A percentile compares a stretch with the other conserved stretches of the same genome.
Evolutionary conservation across 495 filamentous ascomycete genomes (phyloP).

Genomic region (Choiromyces venosus): DNA sequence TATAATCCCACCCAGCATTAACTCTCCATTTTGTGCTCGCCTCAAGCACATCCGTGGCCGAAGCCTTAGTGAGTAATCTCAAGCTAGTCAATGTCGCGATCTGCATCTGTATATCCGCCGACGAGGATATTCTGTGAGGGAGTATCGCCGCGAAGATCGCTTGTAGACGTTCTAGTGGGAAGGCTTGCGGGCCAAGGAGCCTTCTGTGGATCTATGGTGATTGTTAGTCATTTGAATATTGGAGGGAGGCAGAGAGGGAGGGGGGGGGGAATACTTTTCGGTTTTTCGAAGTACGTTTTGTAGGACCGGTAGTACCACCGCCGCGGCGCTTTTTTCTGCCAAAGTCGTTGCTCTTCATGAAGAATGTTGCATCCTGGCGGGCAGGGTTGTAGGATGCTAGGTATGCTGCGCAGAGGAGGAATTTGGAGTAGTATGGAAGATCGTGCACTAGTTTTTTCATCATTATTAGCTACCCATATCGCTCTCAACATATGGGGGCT

Average conservation of each 20-base stretch:
- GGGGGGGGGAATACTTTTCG: constrained; percentile 51
- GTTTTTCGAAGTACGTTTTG: constrained; percentile 47
- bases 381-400: constrained; percentile 84
- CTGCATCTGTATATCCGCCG: constrained; percentile 52
- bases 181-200: constrained; percentile 69
- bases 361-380: constrained; percentile 69
- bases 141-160: constrained; percentile 80
- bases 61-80: constrained; percentile 60
- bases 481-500: neutral
- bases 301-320: constrained; percentile 48
- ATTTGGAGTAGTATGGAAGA: constrained; percentile 74
- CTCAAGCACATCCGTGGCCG: constrained; percentile 57
- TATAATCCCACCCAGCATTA: constrained; percentile 69
- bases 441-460: constrained; percentile 38
- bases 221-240: constrained; percentile 32
- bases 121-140: constrained; percentile 56
- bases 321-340: constrained; percentile 49
- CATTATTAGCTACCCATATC: neutral
- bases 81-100: constrained; percentile 76
- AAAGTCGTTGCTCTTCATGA: constrained; percentile 69
- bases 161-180: constrained; percentile 77
- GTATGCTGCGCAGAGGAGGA: constrained; percentile 81
- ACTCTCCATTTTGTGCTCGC: constrained; percentile 65
- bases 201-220: constrained; percentile 55
- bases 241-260: constrained; percentile 46